A percentile compares a stretch with the other conserved stretches of the same genome.
These are phyloP conservation scores for Gliomastix tumulicola DNA, from an alignment of 2,329 filamentous ascomycete species.

Conservation along the genomic window DNA sequence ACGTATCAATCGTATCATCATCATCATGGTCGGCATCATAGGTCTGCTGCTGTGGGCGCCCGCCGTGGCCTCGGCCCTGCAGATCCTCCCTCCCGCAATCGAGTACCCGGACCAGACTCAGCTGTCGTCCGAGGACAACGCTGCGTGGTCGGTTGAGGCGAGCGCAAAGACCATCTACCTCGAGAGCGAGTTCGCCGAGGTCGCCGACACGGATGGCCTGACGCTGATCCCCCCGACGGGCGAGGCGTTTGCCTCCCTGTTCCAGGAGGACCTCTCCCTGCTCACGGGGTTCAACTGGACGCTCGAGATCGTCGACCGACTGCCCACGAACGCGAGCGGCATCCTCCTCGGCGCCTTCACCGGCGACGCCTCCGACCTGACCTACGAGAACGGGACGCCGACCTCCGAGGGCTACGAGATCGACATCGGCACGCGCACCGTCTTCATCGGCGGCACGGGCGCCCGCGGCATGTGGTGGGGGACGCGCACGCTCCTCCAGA, in stretches of 20 bases:
- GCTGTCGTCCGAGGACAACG: neutral
- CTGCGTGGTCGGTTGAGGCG: neutral
- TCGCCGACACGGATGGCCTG: slow-evolving; percentile 33
- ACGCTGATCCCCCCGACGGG: slow-evolving; percentile 44
- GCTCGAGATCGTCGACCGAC: slow-evolving; percentile 24
- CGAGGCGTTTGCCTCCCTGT: slow-evolving; percentile 38
- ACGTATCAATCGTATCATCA: too few relatives aligned
- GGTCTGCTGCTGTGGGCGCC: slow-evolving; percentile 1
- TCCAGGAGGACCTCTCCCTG: slow-evolving; percentile 32
- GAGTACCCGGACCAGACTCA: neutral
- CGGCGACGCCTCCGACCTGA: slow-evolving; percentile 17
- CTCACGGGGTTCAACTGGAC: slow-evolving; percentile 32
- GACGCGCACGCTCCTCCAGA: slow-evolving; percentile 35
- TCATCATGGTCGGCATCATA: too few relatives aligned
- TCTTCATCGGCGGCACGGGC: slow-evolving; percentile 30
- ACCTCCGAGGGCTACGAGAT: slow-evolving; percentile 45
- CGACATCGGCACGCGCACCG: slow-evolving; percentile 18
- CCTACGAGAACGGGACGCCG: slow-evolving; percentile 35
- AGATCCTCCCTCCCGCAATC: neutral
- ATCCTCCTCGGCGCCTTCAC: slow-evolving; percentile 31
- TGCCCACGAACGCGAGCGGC: slow-evolving; percentile 23
- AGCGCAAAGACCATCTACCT: slow-evolving; percentile 28
- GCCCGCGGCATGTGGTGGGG: slow-evolving; percentile 39
- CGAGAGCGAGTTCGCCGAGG: slow-evolving; percentile 24
- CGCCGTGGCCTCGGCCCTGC: neutral